Evolutionary conservation across 179 eudicot genomes (phyloP).

Genomic region (Sideroxylon spinosum): DNA sequence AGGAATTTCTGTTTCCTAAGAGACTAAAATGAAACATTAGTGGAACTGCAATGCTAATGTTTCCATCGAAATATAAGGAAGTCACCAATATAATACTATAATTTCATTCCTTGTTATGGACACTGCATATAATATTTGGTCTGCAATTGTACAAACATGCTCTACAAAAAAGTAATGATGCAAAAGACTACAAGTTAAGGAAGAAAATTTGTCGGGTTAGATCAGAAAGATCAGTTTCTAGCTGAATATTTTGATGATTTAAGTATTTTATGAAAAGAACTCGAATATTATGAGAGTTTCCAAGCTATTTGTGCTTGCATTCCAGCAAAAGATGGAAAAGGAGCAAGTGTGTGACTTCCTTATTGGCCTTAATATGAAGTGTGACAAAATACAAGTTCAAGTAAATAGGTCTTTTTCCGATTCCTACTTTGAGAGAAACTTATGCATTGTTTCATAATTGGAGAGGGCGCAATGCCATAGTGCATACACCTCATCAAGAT

Average conservation of each 20-base stretch:
- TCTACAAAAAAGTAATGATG: not conserved
- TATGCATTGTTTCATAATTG: not conserved
- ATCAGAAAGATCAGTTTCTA: not conserved
- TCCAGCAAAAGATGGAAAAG: not conserved
- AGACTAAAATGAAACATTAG: too few species aligned
- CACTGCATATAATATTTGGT: not conserved
- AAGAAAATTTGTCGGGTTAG: not conserved
- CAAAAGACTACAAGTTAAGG: not conserved
- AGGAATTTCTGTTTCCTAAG: too few species aligned
- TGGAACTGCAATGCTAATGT: too few species aligned
- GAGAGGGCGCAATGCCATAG: not conserved
- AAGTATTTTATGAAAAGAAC: not conserved
- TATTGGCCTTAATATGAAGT: not conserved
- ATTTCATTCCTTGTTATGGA: not conserved
- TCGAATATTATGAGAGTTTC: not conserved
- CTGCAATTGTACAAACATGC: not conserved
- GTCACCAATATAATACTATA: not conserved
- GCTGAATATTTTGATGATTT: not conserved
- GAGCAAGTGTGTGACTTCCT: constrained; percentile 9
- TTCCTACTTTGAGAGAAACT: not conserved
- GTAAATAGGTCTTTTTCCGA: not conserved
- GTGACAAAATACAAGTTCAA: not conserved
- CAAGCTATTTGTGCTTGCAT: not conserved
- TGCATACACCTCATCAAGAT: not conserved
- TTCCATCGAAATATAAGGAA: too few species aligned